Evolutionary conservation across 2,329 filamentous ascomycete genomes (phyloP).

Genomic region (Phaeosphaeriaceae sp.): DNA sequence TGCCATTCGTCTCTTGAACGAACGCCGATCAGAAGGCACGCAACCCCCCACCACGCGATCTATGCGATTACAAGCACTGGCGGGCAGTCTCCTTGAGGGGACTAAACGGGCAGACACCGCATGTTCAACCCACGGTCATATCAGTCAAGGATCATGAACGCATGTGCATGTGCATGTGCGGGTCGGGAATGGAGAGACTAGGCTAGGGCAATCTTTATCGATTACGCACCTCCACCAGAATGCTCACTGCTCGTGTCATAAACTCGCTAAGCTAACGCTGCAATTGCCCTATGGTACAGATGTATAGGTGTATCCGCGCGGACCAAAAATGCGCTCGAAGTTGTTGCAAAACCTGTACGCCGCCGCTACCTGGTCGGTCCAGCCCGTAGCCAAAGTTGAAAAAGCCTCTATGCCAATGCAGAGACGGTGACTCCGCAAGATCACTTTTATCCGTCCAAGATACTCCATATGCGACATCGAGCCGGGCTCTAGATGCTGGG

Average conservation of each 20-base stretch:
- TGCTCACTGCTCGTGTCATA: neutral
- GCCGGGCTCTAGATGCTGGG: constrained; percentile 28
- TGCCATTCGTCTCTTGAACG: constrained; percentile 21
- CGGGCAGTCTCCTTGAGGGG: neutral
- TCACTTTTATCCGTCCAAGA: constrained; percentile 19
- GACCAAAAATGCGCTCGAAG: constrained; percentile 31
- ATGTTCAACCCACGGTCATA: neutral
- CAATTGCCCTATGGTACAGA: constrained; percentile 31
- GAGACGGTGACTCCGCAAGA: constrained; percentile 24
- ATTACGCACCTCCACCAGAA: constrained; percentile 36
- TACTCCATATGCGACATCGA: constrained; percentile 23
- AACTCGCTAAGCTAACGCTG: constrained; percentile 19
- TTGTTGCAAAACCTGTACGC: constrained; percentile 35
- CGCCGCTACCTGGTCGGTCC: constrained; percentile 27
- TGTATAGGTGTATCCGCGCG: constrained; percentile 39
- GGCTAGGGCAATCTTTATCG: constrained; percentile 35
- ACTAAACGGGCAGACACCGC: neutral
- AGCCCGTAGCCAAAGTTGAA: constrained; percentile 22
- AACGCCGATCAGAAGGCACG: constrained; percentile 12
- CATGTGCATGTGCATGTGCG: constrained; percentile 29
- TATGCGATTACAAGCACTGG: neutral
- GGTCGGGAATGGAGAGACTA: constrained; percentile 24
- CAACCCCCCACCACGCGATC: constrained; percentile 21
- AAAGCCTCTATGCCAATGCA: constrained; percentile 41
- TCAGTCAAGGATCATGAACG: constrained; percentile 10